phyloP scores from a whole-genome alignment of 2,329 filamentous ascomycete genomes.

The Penicillium nordicum region DNA sequence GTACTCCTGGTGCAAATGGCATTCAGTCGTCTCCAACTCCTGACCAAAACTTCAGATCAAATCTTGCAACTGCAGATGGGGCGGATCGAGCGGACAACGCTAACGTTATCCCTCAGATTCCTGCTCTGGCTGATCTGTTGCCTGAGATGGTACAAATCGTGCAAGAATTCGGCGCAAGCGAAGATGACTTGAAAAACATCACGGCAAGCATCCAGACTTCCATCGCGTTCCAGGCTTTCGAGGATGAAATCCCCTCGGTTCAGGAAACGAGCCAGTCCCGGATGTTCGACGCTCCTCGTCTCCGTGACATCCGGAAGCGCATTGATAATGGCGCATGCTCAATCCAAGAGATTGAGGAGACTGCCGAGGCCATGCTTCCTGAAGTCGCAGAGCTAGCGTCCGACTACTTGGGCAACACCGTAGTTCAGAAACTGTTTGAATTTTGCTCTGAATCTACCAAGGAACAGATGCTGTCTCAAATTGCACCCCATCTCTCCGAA shows the following conservation, averaged over 20 bases:
- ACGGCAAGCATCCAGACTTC: slow-evolving; percentile 70
- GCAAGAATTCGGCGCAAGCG: slow-evolving; percentile 77
- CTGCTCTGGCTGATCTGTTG: slow-evolving; percentile 73
- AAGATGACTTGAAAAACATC: slow-evolving; percentile 73
- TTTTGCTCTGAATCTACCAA: slow-evolving; percentile 88
- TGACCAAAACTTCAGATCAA: slow-evolving; percentile 63
- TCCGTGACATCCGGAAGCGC: slow-evolving; percentile 92
- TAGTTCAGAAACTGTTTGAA: slow-evolving; percentile 98
- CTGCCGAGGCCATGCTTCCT: slow-evolving; percentile 88
- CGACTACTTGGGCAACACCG: slow-evolving; percentile 96
- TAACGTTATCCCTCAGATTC: slow-evolving; percentile 54
- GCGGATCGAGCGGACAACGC: slow-evolving; percentile 31
- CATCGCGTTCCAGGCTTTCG: slow-evolving; percentile 68
- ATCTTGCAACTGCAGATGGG: slow-evolving; percentile 25
- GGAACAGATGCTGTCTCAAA: slow-evolving; percentile 84
- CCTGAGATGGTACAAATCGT: slow-evolving; percentile 82
- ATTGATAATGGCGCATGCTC: slow-evolving; percentile 93
- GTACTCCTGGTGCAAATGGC: slow-evolving; percentile 84
- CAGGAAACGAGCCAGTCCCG: slow-evolving; percentile 84
- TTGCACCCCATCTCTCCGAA: slow-evolving; percentile 87
- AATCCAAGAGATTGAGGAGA: slow-evolving; percentile 83
- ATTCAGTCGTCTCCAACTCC: slow-evolving; percentile 88
- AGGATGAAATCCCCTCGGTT: slow-evolving; percentile 83
- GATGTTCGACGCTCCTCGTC: slow-evolving; percentile 87
- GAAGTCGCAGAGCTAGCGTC: slow-evolving; percentile 94